phyloP scores from a whole-genome alignment of 768 basidiomycete species.

The Zangia roseola region DNA sequence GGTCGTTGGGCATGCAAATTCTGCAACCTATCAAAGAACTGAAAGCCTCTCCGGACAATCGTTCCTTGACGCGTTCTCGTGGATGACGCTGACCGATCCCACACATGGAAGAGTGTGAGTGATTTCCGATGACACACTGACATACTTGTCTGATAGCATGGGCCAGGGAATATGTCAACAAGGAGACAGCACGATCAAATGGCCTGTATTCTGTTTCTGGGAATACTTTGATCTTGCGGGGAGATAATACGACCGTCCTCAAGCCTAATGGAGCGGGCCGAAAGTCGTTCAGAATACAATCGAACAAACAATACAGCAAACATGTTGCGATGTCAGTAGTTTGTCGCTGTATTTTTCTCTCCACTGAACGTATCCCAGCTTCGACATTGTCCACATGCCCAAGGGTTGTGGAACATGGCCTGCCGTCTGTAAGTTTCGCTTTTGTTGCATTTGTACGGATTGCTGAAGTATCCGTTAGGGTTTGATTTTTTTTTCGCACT shows the following conservation, averaged over 20 bases:
- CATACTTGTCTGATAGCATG: not conserved
- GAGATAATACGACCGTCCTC: constrained; percentile 34
- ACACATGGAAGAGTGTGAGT: constrained; percentile 35
- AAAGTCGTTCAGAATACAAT: constrained; percentile 36
- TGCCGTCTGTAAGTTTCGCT: constrained; percentile 31
- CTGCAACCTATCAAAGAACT: constrained; percentile 44
- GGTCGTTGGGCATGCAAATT: constrained; percentile 18
- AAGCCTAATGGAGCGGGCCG: constrained; percentile 31
- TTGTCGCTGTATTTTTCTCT: not conserved
- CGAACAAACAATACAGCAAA: constrained; percentile 29
- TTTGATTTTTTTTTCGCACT: constrained; percentile 10
- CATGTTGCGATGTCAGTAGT: constrained; percentile 36
- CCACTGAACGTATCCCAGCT: constrained; percentile 9
- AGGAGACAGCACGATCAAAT: constrained; percentile 46
- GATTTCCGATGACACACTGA: not conserved
- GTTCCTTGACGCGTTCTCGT: constrained; percentile 40
- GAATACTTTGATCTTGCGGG: constrained; percentile 34
- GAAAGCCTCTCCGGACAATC: constrained; percentile 49
- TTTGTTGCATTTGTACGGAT: not conserved
- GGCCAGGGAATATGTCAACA: constrained; percentile 42
- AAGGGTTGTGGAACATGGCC: constrained; percentile 41
- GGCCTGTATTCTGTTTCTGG: constrained; percentile 59
- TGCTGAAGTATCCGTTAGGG: constrained; percentile 18
- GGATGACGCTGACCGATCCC: constrained; percentile 33
- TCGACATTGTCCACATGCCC: constrained; percentile 39